These are phyloP conservation scores for Phytophthora melonis DNA, from an alignment of 352 stramenopile genomes.

Conservation along the genomic window DNA sequence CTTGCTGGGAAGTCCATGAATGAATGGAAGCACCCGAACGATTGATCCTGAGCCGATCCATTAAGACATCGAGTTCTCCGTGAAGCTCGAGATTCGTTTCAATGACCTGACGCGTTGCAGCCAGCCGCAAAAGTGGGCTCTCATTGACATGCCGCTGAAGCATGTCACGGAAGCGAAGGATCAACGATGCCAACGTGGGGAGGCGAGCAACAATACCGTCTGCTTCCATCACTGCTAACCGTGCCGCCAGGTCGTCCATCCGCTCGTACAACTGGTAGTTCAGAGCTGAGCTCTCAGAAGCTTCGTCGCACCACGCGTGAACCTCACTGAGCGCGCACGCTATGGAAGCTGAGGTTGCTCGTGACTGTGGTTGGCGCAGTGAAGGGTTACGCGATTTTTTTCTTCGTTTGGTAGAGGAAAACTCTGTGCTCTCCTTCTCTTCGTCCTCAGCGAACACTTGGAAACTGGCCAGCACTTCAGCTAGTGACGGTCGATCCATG, in stretches of 20 bases:
- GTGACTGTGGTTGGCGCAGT: slow-evolving; percentile 17
- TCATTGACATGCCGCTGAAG: slow-evolving; percentile 41
- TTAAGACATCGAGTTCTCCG: slow-evolving; percentile 30
- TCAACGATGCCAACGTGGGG: slow-evolving; percentile 19
- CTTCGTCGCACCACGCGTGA: slow-evolving; percentile 41
- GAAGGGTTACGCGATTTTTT: slow-evolving; percentile 18
- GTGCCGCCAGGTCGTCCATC: slow-evolving; percentile 34
- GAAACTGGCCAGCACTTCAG: slow-evolving; percentile 38
- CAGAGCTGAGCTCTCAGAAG: slow-evolving; percentile 33
- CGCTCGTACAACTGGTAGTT: slow-evolving; percentile 42
- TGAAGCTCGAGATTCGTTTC: slow-evolving; percentile 26
- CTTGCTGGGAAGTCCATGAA: slow-evolving; percentile 28
- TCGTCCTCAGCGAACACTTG: slow-evolving; percentile 40
- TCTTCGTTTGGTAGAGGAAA: slow-evolving; percentile 13
- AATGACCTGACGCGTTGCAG: slow-evolving; percentile 36
- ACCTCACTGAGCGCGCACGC: slow-evolving; percentile 33
- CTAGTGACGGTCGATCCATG: slow-evolving; percentile 21
- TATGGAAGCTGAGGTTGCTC: slow-evolving; percentile 29
- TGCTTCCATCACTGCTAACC: slow-evolving; percentile 23
- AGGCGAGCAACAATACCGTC: slow-evolving; percentile 7
- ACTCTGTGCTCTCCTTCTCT: slow-evolving; percentile 20
- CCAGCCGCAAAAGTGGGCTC: slow-evolving; percentile 30
- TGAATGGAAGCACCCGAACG: slow-evolving; percentile 37
- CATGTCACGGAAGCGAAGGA: slow-evolving; percentile 35
- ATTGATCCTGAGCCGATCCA: slow-evolving; percentile 25